Percentiles rank a stretch among this genome's conserved stretches.
These are phyloP conservation scores for Dendrobium huoshanense DNA, from an alignment of 106 monocot species.

Conservation along the genomic window DNA sequence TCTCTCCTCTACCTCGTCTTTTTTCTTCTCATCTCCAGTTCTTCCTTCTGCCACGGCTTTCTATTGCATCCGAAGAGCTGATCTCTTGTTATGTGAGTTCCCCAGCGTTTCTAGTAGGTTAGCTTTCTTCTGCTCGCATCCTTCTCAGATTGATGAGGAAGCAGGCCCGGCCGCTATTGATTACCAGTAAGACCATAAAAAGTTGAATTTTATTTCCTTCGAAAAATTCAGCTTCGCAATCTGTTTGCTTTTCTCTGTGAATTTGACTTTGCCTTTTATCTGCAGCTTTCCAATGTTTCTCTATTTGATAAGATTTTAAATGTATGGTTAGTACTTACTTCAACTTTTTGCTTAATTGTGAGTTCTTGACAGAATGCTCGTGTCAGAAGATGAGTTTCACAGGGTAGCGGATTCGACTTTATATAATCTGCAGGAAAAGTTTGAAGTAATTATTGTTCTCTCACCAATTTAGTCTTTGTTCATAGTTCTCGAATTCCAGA, in stretches of 20 bases:
- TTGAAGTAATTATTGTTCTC: slow-evolving; percentile 46
- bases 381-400: slow-evolving; percentile 70
- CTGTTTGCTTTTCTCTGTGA: neutral
- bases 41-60: neutral
- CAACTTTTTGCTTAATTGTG: neutral
- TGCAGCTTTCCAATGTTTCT: neutral
- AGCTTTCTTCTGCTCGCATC: slow-evolving; percentile 3
- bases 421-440: slow-evolving; percentile 62
- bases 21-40: neutral
- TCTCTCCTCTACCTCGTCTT: neutral
- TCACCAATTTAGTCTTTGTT: neutral
- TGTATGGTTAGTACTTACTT: neutral
- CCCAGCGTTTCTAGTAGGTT: neutral
- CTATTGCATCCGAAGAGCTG: neutral
- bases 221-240: neutral
- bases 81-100: neutral
- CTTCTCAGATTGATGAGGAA: slow-evolving; percentile 1
- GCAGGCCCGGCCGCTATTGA: neutral
- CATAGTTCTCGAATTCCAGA: neutral
- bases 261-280: neutral
- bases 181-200: neutral
- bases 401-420: slow-evolving; percentile 65
- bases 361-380: slow-evolving; percentile 27
- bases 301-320: no score
- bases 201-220: neutral